Conservation (phyloP, 1,284 basidiomycete genomes). For the Rhodofomes roseus region DNA sequence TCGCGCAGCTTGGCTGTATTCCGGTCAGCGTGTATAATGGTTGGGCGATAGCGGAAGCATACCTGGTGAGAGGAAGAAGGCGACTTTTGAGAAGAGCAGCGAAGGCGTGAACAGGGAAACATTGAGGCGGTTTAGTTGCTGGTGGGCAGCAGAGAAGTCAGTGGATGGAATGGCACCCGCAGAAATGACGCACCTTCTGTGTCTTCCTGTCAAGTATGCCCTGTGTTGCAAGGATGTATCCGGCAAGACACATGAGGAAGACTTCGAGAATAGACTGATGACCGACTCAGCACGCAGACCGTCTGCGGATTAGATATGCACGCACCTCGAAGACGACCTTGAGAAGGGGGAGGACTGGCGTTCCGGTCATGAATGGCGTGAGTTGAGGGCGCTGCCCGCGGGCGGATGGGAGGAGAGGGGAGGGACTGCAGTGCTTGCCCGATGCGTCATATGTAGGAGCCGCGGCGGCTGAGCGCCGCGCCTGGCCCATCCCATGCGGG, state of each 20-base stretch:
- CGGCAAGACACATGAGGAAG: constrained; percentile 82
- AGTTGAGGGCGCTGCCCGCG: background rate
- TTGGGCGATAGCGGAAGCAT: constrained; percentile 14
- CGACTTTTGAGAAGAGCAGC: constrained; percentile 91
- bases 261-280: constrained; percentile 87
- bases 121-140: constrained; percentile 79
- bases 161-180: too few species aligned
- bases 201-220: constrained; percentile 88
- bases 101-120: constrained; percentile 91
- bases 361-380: constrained; percentile 12
- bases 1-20: constrained; percentile 71
- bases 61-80: constrained; percentile 75
- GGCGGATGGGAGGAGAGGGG: background rate
- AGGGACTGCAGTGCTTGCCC: background rate
- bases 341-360: constrained; percentile 37
- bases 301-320: constrained; percentile 1
- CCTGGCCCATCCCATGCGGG: background rate
- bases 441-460: constrained; percentile 9
- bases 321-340: constrained; percentile 54
- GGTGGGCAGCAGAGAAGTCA: constrained; percentile 4
- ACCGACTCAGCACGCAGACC: background rate
- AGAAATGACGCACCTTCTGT: constrained; percentile 61
- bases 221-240: constrained; percentile 76
- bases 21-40: background rate
- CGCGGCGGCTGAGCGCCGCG: background rate